These are phyloP conservation scores for Entomortierella lignicola DNA, from an alignment of 192 early-diverging fungal species.

Conservation along the genomic window DNA sequence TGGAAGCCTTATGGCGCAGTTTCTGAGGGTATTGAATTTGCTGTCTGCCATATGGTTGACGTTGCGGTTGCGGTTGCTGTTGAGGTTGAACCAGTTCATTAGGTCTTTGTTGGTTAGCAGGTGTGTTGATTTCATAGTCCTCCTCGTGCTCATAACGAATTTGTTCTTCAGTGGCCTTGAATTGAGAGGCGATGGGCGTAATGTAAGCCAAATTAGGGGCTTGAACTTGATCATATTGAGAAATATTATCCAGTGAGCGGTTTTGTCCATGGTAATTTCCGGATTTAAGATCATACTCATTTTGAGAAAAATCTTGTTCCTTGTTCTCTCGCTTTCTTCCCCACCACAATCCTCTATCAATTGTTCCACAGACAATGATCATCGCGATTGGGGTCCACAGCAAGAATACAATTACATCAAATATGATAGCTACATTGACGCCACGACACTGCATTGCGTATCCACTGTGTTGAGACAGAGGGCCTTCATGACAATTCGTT, in stretches of 20 bases:
- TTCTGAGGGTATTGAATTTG: neutral
- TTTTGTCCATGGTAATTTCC: neutral
- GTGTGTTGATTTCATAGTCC: neutral
- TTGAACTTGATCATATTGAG: constrained; percentile 15
- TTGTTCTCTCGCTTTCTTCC: constrained; percentile 25
- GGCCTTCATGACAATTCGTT: constrained; percentile 25
- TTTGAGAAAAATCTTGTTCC: constrained; percentile 15
- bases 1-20: constrained; percentile 21
- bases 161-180: neutral
- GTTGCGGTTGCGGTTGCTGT: neutral
- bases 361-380: constrained; percentile 42
- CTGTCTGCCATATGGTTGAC: neutral
- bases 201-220: constrained; percentile 24
- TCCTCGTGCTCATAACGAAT: constrained; percentile 4
- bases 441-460: constrained; percentile 34
- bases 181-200: constrained; percentile 43
- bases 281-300: constrained; percentile 43
- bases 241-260: constrained; percentile 7
- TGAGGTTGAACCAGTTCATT: constrained; percentile 20
- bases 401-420: constrained; percentile 39
- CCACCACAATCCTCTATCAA: constrained; percentile 49
- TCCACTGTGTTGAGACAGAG: constrained; percentile 4
- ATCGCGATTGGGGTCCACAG: constrained; percentile 37
- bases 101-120: constrained; percentile 3
- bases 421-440: constrained; percentile 33